Evolutionary conservation across 345 rosid species (phyloP).

Genomic region (Capsella bursapastoris): DNA sequence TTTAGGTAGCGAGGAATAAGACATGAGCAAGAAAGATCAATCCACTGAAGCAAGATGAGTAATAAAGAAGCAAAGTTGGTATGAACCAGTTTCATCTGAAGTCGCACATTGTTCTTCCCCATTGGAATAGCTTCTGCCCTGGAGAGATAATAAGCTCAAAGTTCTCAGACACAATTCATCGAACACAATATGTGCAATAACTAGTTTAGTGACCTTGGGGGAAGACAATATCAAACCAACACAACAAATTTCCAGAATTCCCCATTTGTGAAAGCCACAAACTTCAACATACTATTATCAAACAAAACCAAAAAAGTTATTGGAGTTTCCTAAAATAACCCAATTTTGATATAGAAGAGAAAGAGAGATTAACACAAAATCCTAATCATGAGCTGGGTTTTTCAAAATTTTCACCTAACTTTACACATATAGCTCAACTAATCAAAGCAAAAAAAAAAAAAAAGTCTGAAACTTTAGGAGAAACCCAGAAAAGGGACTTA

Average conservation of each 20-base stretch:
- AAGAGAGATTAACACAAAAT: background rate
- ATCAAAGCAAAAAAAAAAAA: slow-evolving; percentile 20
- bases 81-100: slow-evolving; percentile 91
- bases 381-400: slow-evolving; percentile 25
- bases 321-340: slow-evolving; percentile 38
- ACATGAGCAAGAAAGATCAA: slow-evolving; percentile 76
- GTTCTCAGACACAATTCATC: background rate
- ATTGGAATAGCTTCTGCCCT: slow-evolving; percentile 94
- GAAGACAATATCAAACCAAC: background rate
- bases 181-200: slow-evolving; percentile 24
- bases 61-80: slow-evolving; percentile 80
- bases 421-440: slow-evolving; percentile 39
- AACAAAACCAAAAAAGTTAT: background rate
- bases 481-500: slow-evolving; percentile 53
- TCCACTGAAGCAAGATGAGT: slow-evolving; percentile 78
- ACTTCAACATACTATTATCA: background rate
- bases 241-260: background rate
- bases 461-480: slow-evolving; percentile 25
- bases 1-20: slow-evolving; percentile 82
- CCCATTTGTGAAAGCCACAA: slow-evolving; percentile 5
- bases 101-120: slow-evolving; percentile 69
- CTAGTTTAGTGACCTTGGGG: background rate
- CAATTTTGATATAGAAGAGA: slow-evolving; percentile 18
- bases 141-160: slow-evolving; percentile 24
- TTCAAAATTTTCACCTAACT: slow-evolving; percentile 27